Evolutionary conservation across 805 yeast species (phyloP), one percentile per base, ranked within the genome.

Genomic region (Torulaspora franciscae): DNA sequence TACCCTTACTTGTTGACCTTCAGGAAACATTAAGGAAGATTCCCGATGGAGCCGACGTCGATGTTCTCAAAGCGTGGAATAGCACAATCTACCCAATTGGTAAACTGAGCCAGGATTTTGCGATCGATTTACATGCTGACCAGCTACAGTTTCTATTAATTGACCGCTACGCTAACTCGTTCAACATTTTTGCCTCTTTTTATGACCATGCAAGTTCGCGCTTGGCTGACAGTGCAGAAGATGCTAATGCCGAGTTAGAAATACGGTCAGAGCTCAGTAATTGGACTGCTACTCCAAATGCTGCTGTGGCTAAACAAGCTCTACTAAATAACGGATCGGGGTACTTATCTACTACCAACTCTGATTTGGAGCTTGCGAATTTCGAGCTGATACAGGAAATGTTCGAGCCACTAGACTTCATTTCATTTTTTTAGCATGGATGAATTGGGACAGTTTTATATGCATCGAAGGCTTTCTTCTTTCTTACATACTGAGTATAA

Each of bases 371-470:
- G 13, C 37, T 44, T 32, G 49, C 46, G 3, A 52, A 54, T 43
- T 37, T 54, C n/a, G 52, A 47, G 13, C 43, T 58, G 24, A 45
- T 59, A 9, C 52, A 54, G 25, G 59, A 56, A 13, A 48, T 59
- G 44, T 59, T 59, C 34, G 62, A 59, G 39, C 64, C 62, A 14
- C 32, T 53, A n/a, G 64, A 59, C 40, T 57, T 59, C 36, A 43
- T 57, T 5, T 58, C 64, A 1, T 56, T 49, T 37, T 58, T 59
- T 37, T 54, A 27, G 24, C 17, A 24, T 2, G 14, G n/a, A 11
- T 11, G 13, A 27, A 8, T 27, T 19, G 22, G 30, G 30, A 27
- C n/a, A 10, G 13, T n/a, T 7, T 11, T 27, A 27, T 27, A 27
- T 27, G 30, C 30, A 27, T 27, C 13, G 5, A 19, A 19, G 22